Percentiles rank a stretch among this genome's conserved stretches.
phyloP scores from a whole-genome alignment of 1,139 yeast genomes.

The Pichia sp. region DNA sequence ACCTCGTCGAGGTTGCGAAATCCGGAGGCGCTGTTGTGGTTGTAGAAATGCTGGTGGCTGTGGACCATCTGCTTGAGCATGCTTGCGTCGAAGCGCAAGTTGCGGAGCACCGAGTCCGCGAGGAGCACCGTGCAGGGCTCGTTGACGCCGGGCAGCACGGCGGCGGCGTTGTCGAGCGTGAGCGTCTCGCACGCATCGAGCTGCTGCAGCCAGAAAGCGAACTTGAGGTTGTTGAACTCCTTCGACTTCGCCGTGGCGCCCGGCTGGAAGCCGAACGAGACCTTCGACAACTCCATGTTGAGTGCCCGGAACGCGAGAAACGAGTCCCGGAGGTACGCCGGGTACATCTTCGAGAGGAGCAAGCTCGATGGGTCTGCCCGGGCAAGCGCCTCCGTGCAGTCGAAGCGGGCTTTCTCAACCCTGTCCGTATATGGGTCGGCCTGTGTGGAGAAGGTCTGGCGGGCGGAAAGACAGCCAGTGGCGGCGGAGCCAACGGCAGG shows the following conservation, averaged over 20 bases:
- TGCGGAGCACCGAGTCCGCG: constrained; percentile 45
- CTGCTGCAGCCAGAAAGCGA: constrained; percentile 60
- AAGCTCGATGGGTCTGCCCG: constrained; percentile 61
- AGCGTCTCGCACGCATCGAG: constrained; percentile 39
- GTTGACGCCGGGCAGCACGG: constrained; percentile 34
- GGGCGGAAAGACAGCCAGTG: not conserved
- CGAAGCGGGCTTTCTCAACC: constrained; percentile 40
- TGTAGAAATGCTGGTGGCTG: constrained; percentile 53
- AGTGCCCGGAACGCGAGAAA: constrained; percentile 68
- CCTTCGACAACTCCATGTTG: constrained; percentile 61
- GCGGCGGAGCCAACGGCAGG: not conserved
- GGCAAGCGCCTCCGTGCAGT: constrained; percentile 38
- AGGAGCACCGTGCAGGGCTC: constrained; percentile 67
- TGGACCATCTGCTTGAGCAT: constrained; percentile 59
- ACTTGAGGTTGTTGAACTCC: constrained; percentile 49
- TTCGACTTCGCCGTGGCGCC: constrained; percentile 21
- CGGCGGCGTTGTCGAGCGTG: constrained; percentile 28
- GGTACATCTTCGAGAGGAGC: constrained; percentile 64
- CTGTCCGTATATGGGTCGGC: constrained; percentile 16
- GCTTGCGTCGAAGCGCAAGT: constrained; percentile 48
- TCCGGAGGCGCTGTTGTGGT: constrained; percentile 40
- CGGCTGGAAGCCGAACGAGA: constrained; percentile 38
- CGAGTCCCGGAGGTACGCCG: constrained; percentile 60
- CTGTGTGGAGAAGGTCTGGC: not conserved
- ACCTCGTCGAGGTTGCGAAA: constrained; percentile 54